Percentiles rank a stretch among this genome's conserved stretches.
Evolutionary conservation across 768 basidiomycete genomes (phyloP).

Genomic region (Cantharellus anzutake): DNA sequence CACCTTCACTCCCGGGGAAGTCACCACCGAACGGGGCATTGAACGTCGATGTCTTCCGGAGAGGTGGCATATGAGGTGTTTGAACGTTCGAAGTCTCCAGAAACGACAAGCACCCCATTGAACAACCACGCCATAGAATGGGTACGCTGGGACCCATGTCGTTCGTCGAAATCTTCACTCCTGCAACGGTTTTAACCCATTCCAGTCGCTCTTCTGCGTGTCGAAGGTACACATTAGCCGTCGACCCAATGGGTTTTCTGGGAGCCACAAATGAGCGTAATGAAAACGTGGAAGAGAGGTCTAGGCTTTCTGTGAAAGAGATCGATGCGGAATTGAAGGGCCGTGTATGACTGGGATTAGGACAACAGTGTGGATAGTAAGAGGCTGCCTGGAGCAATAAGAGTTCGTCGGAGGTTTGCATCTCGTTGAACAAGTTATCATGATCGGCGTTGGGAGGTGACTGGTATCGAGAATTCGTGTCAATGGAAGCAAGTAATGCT

Average conservation of each 20-base stretch:
- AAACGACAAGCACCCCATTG: constrained; percentile 41
- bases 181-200: constrained; percentile 40
- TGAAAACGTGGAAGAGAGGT: constrained; percentile 7
- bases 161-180: constrained; percentile 28
- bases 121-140: constrained; percentile 50
- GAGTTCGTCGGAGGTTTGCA: background rate
- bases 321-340: background rate
- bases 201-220: constrained; percentile 44
- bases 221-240: constrained; percentile 14
- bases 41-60: no score
- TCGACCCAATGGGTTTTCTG: constrained; percentile 1
- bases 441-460: background rate
- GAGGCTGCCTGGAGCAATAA: background rate
- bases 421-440: background rate
- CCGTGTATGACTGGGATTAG: background rate
- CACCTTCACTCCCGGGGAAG: no score
- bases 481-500: background rate
- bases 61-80: no score
- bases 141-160: constrained; percentile 23
- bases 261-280: background rate
- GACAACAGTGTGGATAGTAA: background rate
- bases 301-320: background rate
- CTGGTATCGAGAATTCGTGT: background rate
- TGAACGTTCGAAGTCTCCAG: constrained; percentile 13
- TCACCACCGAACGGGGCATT: no score